A percentile compares a stretch with the other conserved stretches of the same genome.
Conservation (phyloP, 2,329 filamentous ascomycete species). For the Fusarium tricinctum region DNA sequence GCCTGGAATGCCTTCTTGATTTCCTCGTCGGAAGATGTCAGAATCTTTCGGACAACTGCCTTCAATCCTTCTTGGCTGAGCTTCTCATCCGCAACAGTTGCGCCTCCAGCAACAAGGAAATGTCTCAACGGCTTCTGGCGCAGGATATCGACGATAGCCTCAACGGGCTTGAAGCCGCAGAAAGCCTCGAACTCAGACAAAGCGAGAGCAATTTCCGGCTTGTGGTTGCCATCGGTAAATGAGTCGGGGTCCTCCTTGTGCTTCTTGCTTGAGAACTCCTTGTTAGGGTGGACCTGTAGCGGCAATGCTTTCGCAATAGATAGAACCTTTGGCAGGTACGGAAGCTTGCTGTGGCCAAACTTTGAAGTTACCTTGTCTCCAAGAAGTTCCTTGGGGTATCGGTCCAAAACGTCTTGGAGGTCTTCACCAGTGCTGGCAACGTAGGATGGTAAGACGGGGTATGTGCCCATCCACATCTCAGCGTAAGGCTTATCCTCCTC, state of each 20-base stretch:
- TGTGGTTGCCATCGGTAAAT: conserved; percentile 82
- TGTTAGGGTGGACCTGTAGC: conserved; percentile 81
- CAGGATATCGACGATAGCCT: conserved; percentile 71
- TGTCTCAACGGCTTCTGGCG: conserved; percentile 56
- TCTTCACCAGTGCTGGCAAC: conserved; percentile 73
- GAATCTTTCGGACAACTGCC: conserved; percentile 66
- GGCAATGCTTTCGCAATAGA: conserved; percentile 82
- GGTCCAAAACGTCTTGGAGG: conserved; percentile 74
- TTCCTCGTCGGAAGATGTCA: conserved; percentile 63
- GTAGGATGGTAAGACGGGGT: conserved; percentile 77
- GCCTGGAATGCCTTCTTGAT: conserved; percentile 42
- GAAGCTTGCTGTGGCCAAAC: conserved; percentile 73
- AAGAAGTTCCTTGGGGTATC: conserved; percentile 72
- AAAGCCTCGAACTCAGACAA: conserved; percentile 81
- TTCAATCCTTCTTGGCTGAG: conserved; percentile 66
- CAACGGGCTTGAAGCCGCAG: conserved; percentile 78
- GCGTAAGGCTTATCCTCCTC: conserved; percentile 74
- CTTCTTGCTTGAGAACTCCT: conserved; percentile 73
- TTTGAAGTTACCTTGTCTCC: conserved; percentile 72
- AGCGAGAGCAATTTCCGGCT: conserved; percentile 83
- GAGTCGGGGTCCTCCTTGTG: conserved; percentile 74
- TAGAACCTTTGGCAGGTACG: conserved; percentile 81
- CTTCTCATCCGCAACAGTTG: conserved; percentile 51
- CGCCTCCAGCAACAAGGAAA: conserved; percentile 36
- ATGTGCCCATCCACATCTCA: conserved; percentile 83